phyloP scores from a whole-genome alignment of 2,329 filamentous ascomycete species.

The Aspergillus flavus region DNA sequence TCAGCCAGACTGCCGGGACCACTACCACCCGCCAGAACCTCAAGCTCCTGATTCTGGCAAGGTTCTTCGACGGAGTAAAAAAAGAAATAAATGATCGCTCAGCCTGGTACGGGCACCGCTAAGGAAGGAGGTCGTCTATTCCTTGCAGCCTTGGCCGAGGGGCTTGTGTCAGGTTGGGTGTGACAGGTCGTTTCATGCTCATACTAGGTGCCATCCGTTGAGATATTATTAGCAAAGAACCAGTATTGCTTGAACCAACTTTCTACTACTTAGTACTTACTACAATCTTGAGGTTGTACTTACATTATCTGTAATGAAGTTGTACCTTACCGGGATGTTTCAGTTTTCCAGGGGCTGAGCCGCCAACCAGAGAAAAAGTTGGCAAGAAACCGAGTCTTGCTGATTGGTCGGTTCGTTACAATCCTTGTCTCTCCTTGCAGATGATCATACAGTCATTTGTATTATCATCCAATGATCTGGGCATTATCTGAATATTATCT shows the following conservation, averaged over 20 bases:
- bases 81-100: conserved; percentile 1
- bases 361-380: not conserved
- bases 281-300: not conserved
- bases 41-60: conserved; percentile 12
- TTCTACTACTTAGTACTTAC: no score
- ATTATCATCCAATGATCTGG: not conserved
- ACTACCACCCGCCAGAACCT: conserved; percentile 17
- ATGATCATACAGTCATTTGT: conserved; percentile 9
- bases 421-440: conserved; percentile 21
- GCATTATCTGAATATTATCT: not conserved
- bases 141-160: conserved; percentile 20
- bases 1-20: conserved; percentile 25
- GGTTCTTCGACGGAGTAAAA: conserved; percentile 1
- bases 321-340: conserved; percentile 11
- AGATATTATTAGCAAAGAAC: conserved; percentile 1
- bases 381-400: not conserved
- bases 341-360: conserved; percentile 1
- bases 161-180: conserved; percentile 15
- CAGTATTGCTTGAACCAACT: not conserved
- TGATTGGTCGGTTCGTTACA: not conserved
- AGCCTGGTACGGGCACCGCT: not conserved
- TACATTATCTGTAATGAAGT: not conserved
- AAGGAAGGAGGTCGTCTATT: conserved; percentile 1
- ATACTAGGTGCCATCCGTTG: not conserved
- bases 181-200: conserved; percentile 26